Conservation (phyloP, 805 yeast species). For the Candida nemodendra region DNA sequence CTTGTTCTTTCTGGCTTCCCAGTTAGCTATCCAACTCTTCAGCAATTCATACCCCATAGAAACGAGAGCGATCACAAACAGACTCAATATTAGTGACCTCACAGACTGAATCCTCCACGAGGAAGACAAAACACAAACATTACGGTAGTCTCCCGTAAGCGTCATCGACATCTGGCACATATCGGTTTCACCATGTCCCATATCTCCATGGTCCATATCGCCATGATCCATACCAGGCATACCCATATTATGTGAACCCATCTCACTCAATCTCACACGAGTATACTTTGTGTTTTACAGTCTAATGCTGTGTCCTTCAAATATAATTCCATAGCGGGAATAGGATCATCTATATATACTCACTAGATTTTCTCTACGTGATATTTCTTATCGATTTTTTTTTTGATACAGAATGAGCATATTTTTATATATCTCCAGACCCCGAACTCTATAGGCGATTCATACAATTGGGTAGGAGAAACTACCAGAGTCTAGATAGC, state of each 20-base stretch:
- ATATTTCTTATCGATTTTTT: no score
- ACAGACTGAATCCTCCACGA: slow-evolving; percentile 40
- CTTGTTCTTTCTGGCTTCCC: slow-evolving; percentile 23
- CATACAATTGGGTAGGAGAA: no score
- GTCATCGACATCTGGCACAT: slow-evolving; percentile 41
- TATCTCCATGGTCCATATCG: slow-evolving; percentile 21
- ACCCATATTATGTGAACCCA: slow-evolving; percentile 7
- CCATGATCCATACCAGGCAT: slow-evolving; percentile 17
- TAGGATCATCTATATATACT: no score
- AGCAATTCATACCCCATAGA: slow-evolving; percentile 38
- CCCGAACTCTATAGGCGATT: no score
- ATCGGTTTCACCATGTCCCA: slow-evolving; percentile 17
- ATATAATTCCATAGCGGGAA: no score
- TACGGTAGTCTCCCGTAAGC: slow-evolving; percentile 42
- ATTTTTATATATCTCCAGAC: no score
- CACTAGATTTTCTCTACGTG: no score
- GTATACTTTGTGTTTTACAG: no score
- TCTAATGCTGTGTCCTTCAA: no score
- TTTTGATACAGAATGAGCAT: no score
- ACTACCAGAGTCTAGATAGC: no score
- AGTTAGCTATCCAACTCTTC: slow-evolving; percentile 25
- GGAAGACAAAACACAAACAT: slow-evolving; percentile 41
- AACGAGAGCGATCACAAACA: slow-evolving; percentile 32
- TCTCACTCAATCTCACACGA: no score
- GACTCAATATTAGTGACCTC: slow-evolving; percentile 33